These are phyloP conservation scores for Salvia hispanica DNA, from an alignment of 257 asterid species.

Conservation along the genomic window DNA sequence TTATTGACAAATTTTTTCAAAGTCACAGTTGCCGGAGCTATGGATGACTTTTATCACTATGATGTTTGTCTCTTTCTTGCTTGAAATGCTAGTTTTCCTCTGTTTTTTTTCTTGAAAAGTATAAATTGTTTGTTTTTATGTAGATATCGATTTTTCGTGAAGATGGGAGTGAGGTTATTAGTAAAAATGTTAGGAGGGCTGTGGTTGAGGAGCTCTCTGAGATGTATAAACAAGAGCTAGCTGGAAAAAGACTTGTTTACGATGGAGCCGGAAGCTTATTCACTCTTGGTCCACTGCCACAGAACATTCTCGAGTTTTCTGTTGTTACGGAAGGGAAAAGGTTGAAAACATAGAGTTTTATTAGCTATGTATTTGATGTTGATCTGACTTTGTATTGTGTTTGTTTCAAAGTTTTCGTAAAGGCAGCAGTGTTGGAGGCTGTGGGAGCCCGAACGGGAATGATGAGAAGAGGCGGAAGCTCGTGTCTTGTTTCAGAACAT, in stretches of 20 bases:
- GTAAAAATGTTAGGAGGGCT: constrained; percentile 32
- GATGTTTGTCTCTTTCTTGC: constrained; percentile 30
- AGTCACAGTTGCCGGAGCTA: constrained; percentile 32
- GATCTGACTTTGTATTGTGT: neutral
- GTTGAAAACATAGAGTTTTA: constrained; percentile 26
- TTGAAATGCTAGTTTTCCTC: constrained; percentile 16
- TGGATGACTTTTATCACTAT: constrained; percentile 42
- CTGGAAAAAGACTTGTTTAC: constrained; percentile 40
- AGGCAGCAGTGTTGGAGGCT: neutral
- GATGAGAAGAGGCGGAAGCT: constrained; percentile 53
- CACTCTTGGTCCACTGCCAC: constrained; percentile 45
- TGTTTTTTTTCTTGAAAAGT: neutral
- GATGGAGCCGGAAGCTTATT: constrained; percentile 48
- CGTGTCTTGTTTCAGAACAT: constrained; percentile 25
- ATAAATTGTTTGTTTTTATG: neutral
- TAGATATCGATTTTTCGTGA: constrained; percentile 41
- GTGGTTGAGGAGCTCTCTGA: constrained; percentile 44
- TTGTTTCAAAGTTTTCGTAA: neutral
- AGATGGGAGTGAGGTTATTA: constrained; percentile 41
- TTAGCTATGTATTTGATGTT: neutral
- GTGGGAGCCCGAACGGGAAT: constrained; percentile 27
- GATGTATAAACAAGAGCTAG: constrained; percentile 39
- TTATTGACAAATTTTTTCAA: constrained; percentile 46
- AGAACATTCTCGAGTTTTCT: constrained; percentile 42
- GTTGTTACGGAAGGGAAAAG: constrained; percentile 40